Conservation (phyloP, 202 grass and related monocot species). For the Zoysia matrella region DNA sequence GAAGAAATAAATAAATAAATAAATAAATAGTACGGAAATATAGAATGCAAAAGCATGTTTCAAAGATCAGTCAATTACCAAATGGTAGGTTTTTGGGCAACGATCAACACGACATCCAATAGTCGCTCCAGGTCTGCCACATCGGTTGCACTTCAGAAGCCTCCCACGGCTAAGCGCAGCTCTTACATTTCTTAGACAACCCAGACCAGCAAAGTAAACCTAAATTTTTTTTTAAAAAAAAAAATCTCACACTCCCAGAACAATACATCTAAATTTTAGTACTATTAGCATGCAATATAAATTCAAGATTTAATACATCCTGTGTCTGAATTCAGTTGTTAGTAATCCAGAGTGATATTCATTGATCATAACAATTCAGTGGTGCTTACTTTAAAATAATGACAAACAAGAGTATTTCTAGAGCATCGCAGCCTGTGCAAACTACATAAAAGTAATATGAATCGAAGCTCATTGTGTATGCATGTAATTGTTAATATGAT, state of each 20-base stretch:
- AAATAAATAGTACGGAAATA: slow-evolving; percentile 25
- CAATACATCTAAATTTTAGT: slow-evolving; percentile 12
- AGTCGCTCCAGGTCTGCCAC: slow-evolving; percentile 94
- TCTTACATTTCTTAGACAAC: slow-evolving; percentile 94
- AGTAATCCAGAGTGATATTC: slow-evolving; percentile 31
- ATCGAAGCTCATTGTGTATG: slow-evolving; percentile 16
- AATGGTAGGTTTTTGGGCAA: slow-evolving; percentile 94
- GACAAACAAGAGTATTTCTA: slow-evolving; percentile 7
- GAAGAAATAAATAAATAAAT: slow-evolving; percentile 26
- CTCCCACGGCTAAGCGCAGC: slow-evolving; percentile 87
- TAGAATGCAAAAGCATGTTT: slow-evolving; percentile 27
- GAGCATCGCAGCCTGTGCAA: slow-evolving; percentile 19
- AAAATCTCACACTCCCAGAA: slow-evolving; percentile 6
- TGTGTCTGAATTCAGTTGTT: slow-evolving; percentile 27
- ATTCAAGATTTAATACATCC: slow-evolving; percentile 22
- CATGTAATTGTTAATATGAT: slow-evolving; percentile 2
- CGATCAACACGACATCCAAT: slow-evolving; percentile 95
- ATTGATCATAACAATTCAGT: slow-evolving; percentile 16
- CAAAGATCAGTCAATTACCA: slow-evolving; percentile 61
- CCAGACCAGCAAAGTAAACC: slow-evolving; percentile 99
- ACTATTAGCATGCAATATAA: slow-evolving; percentile 32
- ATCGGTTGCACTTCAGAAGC: slow-evolving; percentile 93
- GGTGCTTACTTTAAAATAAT: not conserved
- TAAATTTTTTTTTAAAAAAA: slow-evolving; percentile 60
- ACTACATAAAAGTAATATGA: slow-evolving; percentile 5